phyloP scores from a whole-genome alignment of 805 yeast species.

The Ogataea chonburiensis region DNA sequence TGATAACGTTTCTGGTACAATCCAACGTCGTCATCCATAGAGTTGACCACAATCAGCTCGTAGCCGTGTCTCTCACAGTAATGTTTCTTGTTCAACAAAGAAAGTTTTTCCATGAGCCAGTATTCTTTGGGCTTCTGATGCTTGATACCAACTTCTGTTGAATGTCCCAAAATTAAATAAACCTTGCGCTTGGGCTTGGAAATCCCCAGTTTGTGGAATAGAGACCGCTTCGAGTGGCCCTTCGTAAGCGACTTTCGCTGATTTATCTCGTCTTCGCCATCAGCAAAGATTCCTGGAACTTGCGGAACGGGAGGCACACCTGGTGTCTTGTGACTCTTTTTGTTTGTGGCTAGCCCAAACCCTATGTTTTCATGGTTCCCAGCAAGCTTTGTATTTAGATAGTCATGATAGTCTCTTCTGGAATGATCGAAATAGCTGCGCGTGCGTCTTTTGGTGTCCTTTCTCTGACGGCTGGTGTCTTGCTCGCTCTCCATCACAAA shows the following conservation, averaged over 20 bases:
- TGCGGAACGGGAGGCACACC: conserved; percentile 30
- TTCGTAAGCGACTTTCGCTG: conserved; percentile 4
- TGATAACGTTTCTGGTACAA: conserved; percentile 45
- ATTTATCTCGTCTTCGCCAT: conserved; percentile 6
- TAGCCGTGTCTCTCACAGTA: conserved; percentile 50
- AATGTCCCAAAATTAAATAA: conserved; percentile 39
- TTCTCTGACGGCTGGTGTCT: background rate
- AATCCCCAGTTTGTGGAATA: conserved; percentile 3
- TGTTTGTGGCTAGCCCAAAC: conserved; percentile 21
- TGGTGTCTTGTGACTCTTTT: conserved; percentile 21
- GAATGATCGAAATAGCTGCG: conserved; percentile 22
- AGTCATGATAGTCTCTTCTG: conserved; percentile 22
- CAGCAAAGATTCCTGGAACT: conserved; percentile 29
- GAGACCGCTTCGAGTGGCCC: conserved; percentile 6
- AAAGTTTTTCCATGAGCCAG: conserved; percentile 48
- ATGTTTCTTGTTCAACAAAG: conserved; percentile 46
- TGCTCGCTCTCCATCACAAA: conserved; percentile 3
- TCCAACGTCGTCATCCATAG: conserved; percentile 38
- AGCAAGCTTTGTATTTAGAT: conserved; percentile 26
- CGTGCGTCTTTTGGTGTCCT: conserved; percentile 7
- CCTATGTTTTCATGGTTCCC: conserved; percentile 26
- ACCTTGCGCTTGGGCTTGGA: conserved; percentile 32
- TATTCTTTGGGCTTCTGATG: conserved; percentile 39
- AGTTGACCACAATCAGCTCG: conserved; percentile 40
- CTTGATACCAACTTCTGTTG: conserved; percentile 41